These are phyloP conservation scores for Proliferodiscus dingleyae DNA, from an alignment of 2,329 filamentous ascomycete genomes.

Conservation along the genomic window DNA sequence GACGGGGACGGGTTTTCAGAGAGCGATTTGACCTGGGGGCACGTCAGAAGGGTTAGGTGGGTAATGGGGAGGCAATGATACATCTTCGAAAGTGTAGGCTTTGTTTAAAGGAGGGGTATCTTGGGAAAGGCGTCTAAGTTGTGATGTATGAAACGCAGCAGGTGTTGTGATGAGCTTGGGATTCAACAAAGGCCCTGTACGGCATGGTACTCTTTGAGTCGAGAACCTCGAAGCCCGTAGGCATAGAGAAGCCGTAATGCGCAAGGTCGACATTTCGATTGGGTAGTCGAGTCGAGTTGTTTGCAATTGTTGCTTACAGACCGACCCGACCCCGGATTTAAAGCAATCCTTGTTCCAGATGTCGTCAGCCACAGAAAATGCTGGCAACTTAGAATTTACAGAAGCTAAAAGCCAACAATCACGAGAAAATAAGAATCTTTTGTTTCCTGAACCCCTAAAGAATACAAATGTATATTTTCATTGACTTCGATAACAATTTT, in stretches of 20 bases:
- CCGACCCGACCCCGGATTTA: constrained; percentile 15
- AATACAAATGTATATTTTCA: no score
- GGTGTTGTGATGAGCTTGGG: neutral
- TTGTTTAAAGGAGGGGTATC: constrained; percentile 31
- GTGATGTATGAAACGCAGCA: neutral
- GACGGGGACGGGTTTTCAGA: constrained; percentile 29
- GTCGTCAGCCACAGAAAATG: constrained; percentile 4
- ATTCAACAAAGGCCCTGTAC: constrained; percentile 8
- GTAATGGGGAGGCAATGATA: constrained; percentile 16
- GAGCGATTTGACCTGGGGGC: constrained; percentile 39
- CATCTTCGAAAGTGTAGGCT: constrained; percentile 45
- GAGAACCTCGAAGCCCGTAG: constrained; percentile 15
- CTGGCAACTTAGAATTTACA: no score
- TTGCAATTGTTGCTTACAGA: neutral
- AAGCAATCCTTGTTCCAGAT: constrained; percentile 5
- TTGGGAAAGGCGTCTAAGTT: constrained; percentile 18
- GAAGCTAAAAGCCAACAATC: no score
- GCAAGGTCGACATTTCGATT: constrained; percentile 19
- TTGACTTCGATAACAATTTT: no score
- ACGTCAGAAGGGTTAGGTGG: neutral
- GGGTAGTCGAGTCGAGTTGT: constrained; percentile 1
- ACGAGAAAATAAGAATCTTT: no score
- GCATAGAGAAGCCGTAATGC: constrained; percentile 13
- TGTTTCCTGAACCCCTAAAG: no score
- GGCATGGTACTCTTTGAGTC: constrained; percentile 6